Conservation (phyloP, 805 yeast species). For the Ogataea ganodermae region DNA sequence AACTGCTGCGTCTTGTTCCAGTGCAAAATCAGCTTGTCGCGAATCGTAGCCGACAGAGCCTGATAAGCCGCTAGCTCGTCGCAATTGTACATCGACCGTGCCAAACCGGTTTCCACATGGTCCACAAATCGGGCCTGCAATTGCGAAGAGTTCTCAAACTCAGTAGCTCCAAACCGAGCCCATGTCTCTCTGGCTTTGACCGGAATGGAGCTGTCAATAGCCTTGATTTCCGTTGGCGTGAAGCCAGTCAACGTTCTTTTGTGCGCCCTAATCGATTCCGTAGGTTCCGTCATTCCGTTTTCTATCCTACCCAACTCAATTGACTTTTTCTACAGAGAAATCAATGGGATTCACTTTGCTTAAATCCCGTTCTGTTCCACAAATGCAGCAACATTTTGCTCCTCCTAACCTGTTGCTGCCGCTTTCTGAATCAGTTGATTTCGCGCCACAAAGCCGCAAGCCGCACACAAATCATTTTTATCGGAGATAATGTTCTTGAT, state of each 20-base stretch:
- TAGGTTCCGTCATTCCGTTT: not conserved
- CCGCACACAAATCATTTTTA: not conserved
- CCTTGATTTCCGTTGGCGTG: conserved; percentile 84
- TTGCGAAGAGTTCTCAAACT: conserved; percentile 49
- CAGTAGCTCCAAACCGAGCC: conserved; percentile 65
- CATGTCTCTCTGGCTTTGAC: conserved; percentile 73
- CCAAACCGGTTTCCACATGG: conserved; percentile 89
- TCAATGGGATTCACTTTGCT: not conserved
- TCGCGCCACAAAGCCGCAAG: conserved; percentile 1
- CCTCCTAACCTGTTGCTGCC: not conserved
- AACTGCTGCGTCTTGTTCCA: conserved; percentile 95
- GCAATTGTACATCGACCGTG: conserved; percentile 90
- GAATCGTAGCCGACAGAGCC: conserved; percentile 75
- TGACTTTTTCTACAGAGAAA: not conserved
- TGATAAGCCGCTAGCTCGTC: conserved; percentile 92
- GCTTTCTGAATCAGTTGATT: conserved; percentile 3
- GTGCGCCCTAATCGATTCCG: conserved; percentile 36
- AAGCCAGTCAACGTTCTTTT: conserved; percentile 86
- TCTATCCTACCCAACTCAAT: not conserved
- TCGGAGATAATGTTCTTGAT: not conserved
- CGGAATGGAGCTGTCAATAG: conserved; percentile 82
- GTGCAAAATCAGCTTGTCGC: conserved; percentile 78
- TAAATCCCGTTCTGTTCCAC: not conserved
- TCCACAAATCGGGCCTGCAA: conserved; percentile 72
- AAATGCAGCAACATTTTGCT: not conserved